A percentile compares a stretch with the other conserved stretches of the same genome.
Evolutionary conservation across 768 basidiomycete genomes (phyloP).

Genomic region (Mycena sanguinolenta): DNA sequence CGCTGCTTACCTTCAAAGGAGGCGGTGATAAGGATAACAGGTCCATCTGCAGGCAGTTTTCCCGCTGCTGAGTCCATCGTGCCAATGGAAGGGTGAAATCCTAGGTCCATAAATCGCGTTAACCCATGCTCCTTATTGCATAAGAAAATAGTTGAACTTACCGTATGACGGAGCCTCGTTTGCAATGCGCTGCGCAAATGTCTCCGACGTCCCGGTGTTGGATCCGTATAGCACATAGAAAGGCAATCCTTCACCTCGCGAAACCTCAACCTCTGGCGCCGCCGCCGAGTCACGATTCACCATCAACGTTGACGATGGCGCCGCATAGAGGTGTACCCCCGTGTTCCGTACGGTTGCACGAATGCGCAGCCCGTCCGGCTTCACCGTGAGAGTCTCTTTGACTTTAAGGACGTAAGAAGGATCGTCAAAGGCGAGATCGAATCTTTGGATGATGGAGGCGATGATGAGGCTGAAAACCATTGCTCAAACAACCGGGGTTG

Average conservation of each 20-base stretch:
- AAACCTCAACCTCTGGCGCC: too few relatives aligned
- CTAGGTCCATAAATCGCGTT: too few relatives aligned
- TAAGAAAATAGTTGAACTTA: slow-evolving; percentile 25
- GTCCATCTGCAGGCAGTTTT: slow-evolving; percentile 57
- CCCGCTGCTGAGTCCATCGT: slow-evolving; percentile 55
- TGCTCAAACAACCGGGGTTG: background rate
- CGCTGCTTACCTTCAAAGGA: slow-evolving; percentile 62
- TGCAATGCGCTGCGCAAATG: slow-evolving; percentile 61
- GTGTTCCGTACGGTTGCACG: slow-evolving; percentile 53
- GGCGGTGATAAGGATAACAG: slow-evolving; percentile 60
- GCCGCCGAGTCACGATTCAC: background rate
- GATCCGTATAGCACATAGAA: slow-evolving; percentile 59
- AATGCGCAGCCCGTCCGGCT: slow-evolving; percentile 57
- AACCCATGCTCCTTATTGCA: too few relatives aligned
- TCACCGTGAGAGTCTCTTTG: slow-evolving; percentile 62
- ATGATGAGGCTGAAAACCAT: slow-evolving; percentile 49
- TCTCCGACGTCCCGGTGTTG: slow-evolving; percentile 64
- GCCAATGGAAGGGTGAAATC: slow-evolving; percentile 54
- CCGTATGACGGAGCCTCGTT: slow-evolving; percentile 54
- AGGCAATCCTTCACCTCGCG: slow-evolving; percentile 41
- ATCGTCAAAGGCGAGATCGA: slow-evolving; percentile 59
- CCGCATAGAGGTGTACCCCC: slow-evolving; percentile 33
- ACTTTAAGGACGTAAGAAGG: slow-evolving; percentile 58
- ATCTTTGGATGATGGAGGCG: slow-evolving; percentile 57
- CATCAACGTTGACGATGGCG: slow-evolving; percentile 36